Conservation (phyloP, 73 alveolate species). For the Paramecium pentaurelia region DNA sequence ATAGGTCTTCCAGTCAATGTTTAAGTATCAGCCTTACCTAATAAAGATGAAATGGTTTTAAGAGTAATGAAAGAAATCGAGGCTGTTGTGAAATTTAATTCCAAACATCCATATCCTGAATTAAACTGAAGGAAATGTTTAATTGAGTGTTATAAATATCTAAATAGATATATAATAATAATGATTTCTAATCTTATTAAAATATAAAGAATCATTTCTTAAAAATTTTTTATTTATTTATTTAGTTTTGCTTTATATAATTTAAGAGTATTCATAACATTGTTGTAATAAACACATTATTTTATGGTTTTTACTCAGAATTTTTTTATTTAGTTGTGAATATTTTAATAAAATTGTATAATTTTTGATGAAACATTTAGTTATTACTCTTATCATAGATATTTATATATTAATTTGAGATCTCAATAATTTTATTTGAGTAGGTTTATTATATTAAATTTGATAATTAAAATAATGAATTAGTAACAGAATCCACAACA, state of each 20-base stretch:
- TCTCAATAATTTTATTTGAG: not conserved
- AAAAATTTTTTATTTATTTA: too few relatives aligned
- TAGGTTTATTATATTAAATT: not conserved
- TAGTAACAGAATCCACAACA: not conserved
- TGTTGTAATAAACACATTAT: too few relatives aligned
- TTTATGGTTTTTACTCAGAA: too few relatives aligned
- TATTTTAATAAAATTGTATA: too few relatives aligned
- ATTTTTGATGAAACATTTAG: too few relatives aligned
- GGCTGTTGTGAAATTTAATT: slow-evolving; percentile 37
- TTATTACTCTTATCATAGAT: too few relatives aligned
- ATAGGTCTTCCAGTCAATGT: slow-evolving; percentile 81
- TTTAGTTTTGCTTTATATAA: too few relatives aligned
- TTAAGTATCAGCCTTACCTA: slow-evolving; percentile 63
- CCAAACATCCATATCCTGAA: not conserved
- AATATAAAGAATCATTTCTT: too few relatives aligned
- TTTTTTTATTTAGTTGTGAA: not conserved
- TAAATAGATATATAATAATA: too few relatives aligned
- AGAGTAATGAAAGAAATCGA: slow-evolving; percentile 73
- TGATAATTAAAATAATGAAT: not conserved
- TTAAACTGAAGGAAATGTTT: not conserved
- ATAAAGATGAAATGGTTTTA: slow-evolving; percentile 67
- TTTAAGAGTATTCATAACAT: too few relatives aligned
- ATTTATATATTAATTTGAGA: not conserved
- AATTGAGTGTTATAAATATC: not conserved
- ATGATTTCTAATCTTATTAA: too few relatives aligned